Percentiles rank a stretch among this genome's conserved stretches.
Evolutionary conservation across 1,284 basidiomycete genomes (phyloP).

Genomic region (Laetiporus sulphureus): DNA sequence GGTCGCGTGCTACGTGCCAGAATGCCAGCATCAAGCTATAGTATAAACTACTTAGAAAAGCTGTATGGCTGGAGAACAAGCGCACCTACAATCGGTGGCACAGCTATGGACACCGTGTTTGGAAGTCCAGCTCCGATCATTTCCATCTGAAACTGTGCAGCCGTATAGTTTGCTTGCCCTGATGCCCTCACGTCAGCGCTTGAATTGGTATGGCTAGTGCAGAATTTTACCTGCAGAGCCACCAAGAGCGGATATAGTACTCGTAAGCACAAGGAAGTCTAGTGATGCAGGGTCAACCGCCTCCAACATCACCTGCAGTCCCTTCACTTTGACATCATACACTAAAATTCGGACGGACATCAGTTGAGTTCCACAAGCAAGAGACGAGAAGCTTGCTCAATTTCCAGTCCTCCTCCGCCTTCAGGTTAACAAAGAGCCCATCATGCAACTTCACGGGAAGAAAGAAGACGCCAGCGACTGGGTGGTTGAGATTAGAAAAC

Average conservation of each 20-base stretch:
- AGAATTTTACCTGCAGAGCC: slow-evolving; percentile 7
- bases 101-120: slow-evolving; percentile 7
- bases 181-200: not conserved
- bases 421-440: slow-evolving; percentile 11
- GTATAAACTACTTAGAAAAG: slow-evolving; percentile 1
- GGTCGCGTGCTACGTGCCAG: slow-evolving; percentile 5
- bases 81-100: slow-evolving; percentile 10
- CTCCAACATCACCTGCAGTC: slow-evolving; percentile 6
- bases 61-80: not conserved
- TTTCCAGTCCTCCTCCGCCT: slow-evolving; percentile 11
- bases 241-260: slow-evolving; percentile 5
- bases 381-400: slow-evolving; percentile 4
- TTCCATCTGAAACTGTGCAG: slow-evolving; percentile 9
- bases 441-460: slow-evolving; percentile 13
- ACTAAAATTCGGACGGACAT: slow-evolving; percentile 2
- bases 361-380: not conserved
- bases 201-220: not conserved
- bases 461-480: slow-evolving; percentile 13
- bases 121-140: slow-evolving; percentile 3
- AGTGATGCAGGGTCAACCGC: slow-evolving; percentile 7
- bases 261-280: slow-evolving; percentile 10
- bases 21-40: slow-evolving; percentile 9
- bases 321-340: slow-evolving; percentile 12
- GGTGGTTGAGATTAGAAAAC: slow-evolving; percentile 1
- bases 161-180: slow-evolving; percentile 11